These are phyloP conservation scores for Dryas octopetala DNA, from an alignment of 306 rosid genomes.

Conservation along the genomic window DNA sequence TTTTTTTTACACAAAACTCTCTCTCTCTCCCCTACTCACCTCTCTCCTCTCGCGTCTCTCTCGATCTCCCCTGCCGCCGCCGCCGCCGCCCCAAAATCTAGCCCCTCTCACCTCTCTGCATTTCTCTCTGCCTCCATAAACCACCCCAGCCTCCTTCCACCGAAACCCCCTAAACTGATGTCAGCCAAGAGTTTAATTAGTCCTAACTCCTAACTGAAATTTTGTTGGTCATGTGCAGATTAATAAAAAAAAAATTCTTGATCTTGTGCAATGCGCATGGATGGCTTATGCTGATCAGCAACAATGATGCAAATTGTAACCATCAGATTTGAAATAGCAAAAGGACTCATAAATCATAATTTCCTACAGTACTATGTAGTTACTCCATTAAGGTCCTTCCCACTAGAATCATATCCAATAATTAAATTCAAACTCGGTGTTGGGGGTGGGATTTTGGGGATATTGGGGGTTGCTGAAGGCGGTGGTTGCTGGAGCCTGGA, in stretches of 20 bases:
- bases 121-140: too few relatives aligned
- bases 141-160: too few relatives aligned
- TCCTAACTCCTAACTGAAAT: background rate
- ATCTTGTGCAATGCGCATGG: background rate
- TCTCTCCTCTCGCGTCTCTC: too few relatives aligned
- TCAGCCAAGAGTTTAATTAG: background rate
- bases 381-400: conserved; percentile 6
- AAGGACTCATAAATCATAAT: background rate
- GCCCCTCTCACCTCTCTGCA: too few relatives aligned
- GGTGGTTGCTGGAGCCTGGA: too few relatives aligned
- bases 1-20: too few relatives aligned
- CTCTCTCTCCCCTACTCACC: too few relatives aligned
- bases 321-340: background rate
- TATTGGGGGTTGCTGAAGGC: too few relatives aligned
- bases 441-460: too few relatives aligned
- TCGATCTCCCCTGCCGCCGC: too few relatives aligned
- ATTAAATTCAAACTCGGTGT: background rate
- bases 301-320: background rate
- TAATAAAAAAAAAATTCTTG: too few relatives aligned
- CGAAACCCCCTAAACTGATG: background rate
- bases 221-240: background rate
- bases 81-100: too few relatives aligned
- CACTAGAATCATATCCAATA: conserved; percentile 1
- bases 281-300: background rate
- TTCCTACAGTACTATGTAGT: background rate